phyloP scores from a whole-genome alignment of 1,284 basidiomycete species.

The Gomphus bonarii region DNA sequence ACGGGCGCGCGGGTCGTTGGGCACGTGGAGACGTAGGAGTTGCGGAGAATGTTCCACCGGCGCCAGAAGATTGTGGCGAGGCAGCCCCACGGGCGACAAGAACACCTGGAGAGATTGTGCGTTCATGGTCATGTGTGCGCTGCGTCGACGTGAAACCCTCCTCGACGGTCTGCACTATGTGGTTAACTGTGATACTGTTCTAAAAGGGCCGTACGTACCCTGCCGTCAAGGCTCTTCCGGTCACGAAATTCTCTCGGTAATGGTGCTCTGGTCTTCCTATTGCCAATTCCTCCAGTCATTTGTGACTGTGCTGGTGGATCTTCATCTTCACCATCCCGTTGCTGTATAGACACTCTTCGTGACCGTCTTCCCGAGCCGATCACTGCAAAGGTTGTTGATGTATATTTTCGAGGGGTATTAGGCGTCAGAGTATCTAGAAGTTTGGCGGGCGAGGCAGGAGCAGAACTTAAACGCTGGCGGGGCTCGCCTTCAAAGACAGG shows the following conservation, averaged over 20 bases:
- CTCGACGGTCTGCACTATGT: background rate
- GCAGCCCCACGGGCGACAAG: conserved; percentile 6
- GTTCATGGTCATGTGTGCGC: conserved; percentile 5
- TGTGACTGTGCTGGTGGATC: background rate
- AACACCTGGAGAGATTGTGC: conserved; percentile 6
- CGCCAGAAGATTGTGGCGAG: conserved; percentile 6
- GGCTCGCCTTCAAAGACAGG: conserved; percentile 1
- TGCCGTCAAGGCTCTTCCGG: conserved; percentile 26
- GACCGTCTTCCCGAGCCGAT: conserved; percentile 10
- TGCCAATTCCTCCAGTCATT: background rate
- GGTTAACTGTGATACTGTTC: background rate
- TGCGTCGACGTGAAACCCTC: conserved; percentile 3
- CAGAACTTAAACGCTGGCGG: conserved; percentile 5
- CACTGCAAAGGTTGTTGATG: conserved; percentile 3
- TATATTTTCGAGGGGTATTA: conserved; percentile 11
- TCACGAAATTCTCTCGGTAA: conserved; percentile 11
- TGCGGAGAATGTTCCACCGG: conserved; percentile 1
- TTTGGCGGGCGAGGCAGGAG: conserved; percentile 4
- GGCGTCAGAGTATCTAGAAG: background rate
- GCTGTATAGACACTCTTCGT: conserved; percentile 10
- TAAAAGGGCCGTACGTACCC: conserved; percentile 25
- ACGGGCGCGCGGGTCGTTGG: conserved; percentile 2
- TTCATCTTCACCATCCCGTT: conserved; percentile 9
- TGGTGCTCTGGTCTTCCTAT: conserved; percentile 4
- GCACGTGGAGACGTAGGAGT: conserved; percentile 7